Evolutionary conservation across 257 asterid species (phyloP), one percentile per base, ranked within the genome.

Genomic region (Verbascum thapsus): DNA sequence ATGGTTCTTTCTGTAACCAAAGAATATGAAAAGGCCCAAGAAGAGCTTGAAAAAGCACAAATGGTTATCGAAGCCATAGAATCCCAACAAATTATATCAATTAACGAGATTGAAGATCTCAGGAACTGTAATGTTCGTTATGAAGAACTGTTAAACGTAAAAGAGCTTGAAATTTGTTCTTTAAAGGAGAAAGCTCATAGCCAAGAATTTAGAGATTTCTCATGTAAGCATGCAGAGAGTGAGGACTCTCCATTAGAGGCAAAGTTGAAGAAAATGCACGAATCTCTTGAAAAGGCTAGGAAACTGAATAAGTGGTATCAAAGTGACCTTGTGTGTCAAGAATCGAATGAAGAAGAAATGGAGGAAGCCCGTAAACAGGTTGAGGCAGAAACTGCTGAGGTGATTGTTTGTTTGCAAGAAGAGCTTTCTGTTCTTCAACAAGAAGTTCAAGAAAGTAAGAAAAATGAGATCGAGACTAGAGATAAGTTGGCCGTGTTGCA

Each of bases 311-410:
- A 72, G 66, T 64, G 78, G 74, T 83, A 88, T 74, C 85, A 75
- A 75, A 82, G 54, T 64, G 91, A 90, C 70, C 72, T 71, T 63
- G 83, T 79, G 15, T 77, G 55, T 61, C 95, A 82, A 66, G 85
- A 74, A 53, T 77, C 86, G 43, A 77, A 79, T 64, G 89, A 81
- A 38, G 90, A 83, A 58, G 95, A 81, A 71, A 78, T 80, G 80
- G 98, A 90, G 61, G 91, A 90, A 78, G 84, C 83, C 43, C 88
- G 90, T 32, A 85, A 70, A 74, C 99, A 94, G 82, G 99, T 88
- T 47, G 99, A 94, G 79, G 95, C 72, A 60, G 99, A 94, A 86
- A 90, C 99, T 43, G 98, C 95, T 9, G 89, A 90, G 78, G 99
- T 94, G 67, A 90, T 94, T 87, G 87, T 94, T 71, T 90, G 95